Evolutionary conservation across 192 early-diverging fungal genomes (phyloP), one percentile per base, ranked within the genome.

Genomic region (Neocallimastix lanati): DNA sequence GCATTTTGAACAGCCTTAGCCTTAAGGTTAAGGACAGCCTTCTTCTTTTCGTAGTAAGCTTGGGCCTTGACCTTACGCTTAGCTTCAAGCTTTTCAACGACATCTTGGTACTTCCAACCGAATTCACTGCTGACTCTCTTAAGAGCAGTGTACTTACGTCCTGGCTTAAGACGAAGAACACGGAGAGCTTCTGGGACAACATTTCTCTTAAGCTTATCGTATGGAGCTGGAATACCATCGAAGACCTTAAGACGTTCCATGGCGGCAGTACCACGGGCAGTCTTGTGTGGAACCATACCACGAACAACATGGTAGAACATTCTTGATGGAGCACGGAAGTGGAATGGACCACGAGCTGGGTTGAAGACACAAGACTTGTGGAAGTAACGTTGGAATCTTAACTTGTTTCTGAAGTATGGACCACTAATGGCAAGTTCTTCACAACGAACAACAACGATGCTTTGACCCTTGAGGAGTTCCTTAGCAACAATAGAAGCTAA

Each of bases 251-350:
- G 88, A 87, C 96, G 93, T 83, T 95, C 94, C 80, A 99, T 89
- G 83, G 97, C 96, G 76, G 94, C 94, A 82, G 94, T 93, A 90
- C 97, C 97, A 84, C 98, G 96, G 78, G 96, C 87, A 82, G 96
- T 97, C 93, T 98, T 98, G 94, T 99, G 98, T 80, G 98, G 96
- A 85, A 98, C 85, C 98, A 99, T 99, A 83, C 98, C 98, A 80
- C 98, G 95, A 86, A 99, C 89, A 77, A 93, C 90, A 83, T 95
- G 93, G 91, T 95, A 97, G 88, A 99, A 95, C 90, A 96, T 94
- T 83, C 94, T 92, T 78, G 94, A 96, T 78, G 97, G 97, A 80
- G 96, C 95, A 80, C 96, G 96, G 93, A 97, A 97, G 88, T 98
- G 97, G 96, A 97, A 98, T 76, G 96, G 89, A 87, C 97, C 97